Conservation (phyloP, 2,329 filamentous ascomycete species). For the Botrytis sinoallii region DNA sequence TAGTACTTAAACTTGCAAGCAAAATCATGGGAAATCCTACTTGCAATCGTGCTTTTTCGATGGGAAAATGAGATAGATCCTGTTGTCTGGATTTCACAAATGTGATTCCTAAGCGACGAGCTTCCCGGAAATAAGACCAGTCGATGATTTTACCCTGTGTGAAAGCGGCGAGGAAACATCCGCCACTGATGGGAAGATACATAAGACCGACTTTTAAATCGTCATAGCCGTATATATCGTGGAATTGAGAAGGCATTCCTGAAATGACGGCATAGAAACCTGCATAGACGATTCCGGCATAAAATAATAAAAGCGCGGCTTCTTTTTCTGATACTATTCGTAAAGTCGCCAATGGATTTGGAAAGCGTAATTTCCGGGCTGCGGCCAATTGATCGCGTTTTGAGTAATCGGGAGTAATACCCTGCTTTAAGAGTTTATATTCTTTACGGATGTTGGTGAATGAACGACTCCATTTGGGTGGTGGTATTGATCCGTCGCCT, state of each 20-base stretch:
- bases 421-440: slow-evolving; percentile 22
- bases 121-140: slow-evolving; percentile 63
- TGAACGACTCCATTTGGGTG: slow-evolving; percentile 54
- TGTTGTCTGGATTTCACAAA: slow-evolving; percentile 52
- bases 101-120: slow-evolving; percentile 49
- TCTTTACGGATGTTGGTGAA: slow-evolving; percentile 38
- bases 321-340: slow-evolving; percentile 45
- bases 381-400: slow-evolving; percentile 22
- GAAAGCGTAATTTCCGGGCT: slow-evolving; percentile 33
- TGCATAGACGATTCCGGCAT: slow-evolving; percentile 51
- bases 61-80: slow-evolving; percentile 49
- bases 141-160: slow-evolving; percentile 53
- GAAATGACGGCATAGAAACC: slow-evolving; percentile 50
- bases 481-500: slow-evolving; percentile 54
- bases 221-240: slow-evolving; percentile 25
- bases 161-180: slow-evolving; percentile 42
- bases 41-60: slow-evolving; percentile 51
- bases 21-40: slow-evolving; percentile 50
- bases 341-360: slow-evolving; percentile 44
- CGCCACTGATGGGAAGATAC: slow-evolving; percentile 42
- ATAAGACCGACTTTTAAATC: slow-evolving; percentile 26
- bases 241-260: slow-evolving; percentile 47
- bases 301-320: slow-evolving; percentile 40
- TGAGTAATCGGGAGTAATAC: slow-evolving; percentile 22
- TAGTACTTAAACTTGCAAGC: slow-evolving; percentile 46